These are phyloP conservation scores for Amanita pallidorosea DNA, from an alignment of 768 basidiomycete species.

Conservation along the genomic window DNA sequence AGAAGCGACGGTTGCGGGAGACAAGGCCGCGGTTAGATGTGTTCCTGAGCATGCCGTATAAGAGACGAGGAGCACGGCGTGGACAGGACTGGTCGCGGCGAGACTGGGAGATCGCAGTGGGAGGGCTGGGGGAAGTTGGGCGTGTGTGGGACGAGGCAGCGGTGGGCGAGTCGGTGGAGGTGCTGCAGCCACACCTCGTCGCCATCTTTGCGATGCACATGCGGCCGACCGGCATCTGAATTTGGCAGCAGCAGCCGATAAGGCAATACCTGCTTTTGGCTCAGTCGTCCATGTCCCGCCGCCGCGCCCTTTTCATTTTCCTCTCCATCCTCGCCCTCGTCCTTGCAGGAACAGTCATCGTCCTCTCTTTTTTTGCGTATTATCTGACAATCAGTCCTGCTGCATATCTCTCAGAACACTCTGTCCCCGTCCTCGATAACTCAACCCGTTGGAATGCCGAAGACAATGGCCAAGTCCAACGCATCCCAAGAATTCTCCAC, in stretches of 20 bases:
- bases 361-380: constrained; percentile 85
- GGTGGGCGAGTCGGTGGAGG: constrained; percentile 38
- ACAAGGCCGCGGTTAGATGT: constrained; percentile 36
- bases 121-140: constrained; percentile 36
- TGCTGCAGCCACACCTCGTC: constrained; percentile 37
- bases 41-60: constrained; percentile 41
- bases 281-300: constrained; percentile 29
- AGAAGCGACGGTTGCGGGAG: constrained; percentile 20
- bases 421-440: constrained; percentile 51
- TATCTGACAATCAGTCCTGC: constrained; percentile 73
- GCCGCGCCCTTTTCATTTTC: constrained; percentile 31
- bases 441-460: constrained; percentile 54
- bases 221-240: constrained; percentile 23
- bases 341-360: constrained; percentile 81
- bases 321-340: constrained; percentile 55
- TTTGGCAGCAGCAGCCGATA: neutral
- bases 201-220: constrained; percentile 36
- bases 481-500: constrained; percentile 87
- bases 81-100: constrained; percentile 66
- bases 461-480: constrained; percentile 52
- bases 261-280: neutral
- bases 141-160: constrained; percentile 39
- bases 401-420: constrained; percentile 73
- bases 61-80: constrained; percentile 40
- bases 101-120: constrained; percentile 52